phyloP scores from a whole-genome alignment of 2,329 filamentous ascomycete species.

The Sclerotinia subarctica region DNA sequence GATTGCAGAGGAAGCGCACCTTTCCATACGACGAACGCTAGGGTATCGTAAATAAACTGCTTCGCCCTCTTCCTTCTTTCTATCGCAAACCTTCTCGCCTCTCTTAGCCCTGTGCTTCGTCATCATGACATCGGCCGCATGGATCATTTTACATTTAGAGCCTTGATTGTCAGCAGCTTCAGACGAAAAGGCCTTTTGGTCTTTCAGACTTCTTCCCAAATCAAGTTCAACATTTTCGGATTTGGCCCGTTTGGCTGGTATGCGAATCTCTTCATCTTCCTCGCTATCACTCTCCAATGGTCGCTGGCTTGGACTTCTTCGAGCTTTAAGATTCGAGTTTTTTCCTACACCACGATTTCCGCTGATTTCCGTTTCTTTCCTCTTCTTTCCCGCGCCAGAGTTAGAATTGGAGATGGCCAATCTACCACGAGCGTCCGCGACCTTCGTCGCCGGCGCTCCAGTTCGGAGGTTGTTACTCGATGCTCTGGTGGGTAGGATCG shows the following conservation, averaged over 20 bases:
- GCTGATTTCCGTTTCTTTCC: conserved; percentile 15
- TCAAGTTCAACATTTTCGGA: conserved; percentile 25
- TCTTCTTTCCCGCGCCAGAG: conserved; percentile 6
- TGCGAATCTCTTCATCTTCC: conserved; percentile 1
- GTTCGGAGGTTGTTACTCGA: not conserved
- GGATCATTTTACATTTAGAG: conserved; percentile 45
- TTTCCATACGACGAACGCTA: conserved; percentile 65
- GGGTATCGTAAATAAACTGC: conserved; percentile 79
- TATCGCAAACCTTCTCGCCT: conserved; percentile 45
- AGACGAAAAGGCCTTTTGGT: conserved; percentile 30
- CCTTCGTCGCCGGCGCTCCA: not conserved
- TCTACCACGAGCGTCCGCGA: not conserved
- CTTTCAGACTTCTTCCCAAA: conserved; percentile 32
- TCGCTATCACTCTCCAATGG: conserved; percentile 19
- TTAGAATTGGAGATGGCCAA: conserved; percentile 1
- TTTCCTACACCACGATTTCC: not conserved
- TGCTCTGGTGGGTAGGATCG: not conserved
- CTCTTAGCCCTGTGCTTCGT: conserved; percentile 50
- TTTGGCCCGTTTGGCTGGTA: conserved; percentile 26
- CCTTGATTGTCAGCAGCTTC: conserved; percentile 28
- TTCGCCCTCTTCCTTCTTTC: conserved; percentile 44
- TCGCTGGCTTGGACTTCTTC: conserved; percentile 12
- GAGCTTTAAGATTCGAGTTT: not conserved
- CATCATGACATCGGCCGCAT: conserved; percentile 54
- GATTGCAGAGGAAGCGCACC: conserved; percentile 44